These are phyloP conservation scores for Boletellus sp. DNA, from an alignment of 768 basidiomycete genomes.

Conservation along the genomic window DNA sequence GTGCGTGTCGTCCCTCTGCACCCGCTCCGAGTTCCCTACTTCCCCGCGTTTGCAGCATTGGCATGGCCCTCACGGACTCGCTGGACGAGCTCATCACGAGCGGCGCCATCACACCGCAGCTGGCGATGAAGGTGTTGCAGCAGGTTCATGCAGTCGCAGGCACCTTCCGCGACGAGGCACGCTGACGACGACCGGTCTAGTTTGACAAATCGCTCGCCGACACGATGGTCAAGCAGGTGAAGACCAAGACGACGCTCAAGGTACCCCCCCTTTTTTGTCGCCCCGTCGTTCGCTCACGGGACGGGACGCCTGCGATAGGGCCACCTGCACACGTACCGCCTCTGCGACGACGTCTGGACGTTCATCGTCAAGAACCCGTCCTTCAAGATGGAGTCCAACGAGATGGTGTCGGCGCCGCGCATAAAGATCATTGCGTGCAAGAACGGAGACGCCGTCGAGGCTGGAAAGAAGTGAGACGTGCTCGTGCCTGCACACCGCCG, in stretches of 20 bases:
- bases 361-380: slow-evolving; percentile 91
- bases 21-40: not conserved
- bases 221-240: slow-evolving; percentile 89
- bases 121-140: slow-evolving; percentile 97
- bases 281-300: too few species aligned
- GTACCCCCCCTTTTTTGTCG: too few species aligned
- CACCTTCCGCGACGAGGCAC: not conserved
- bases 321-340: slow-evolving; percentile 85
- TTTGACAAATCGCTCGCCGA: slow-evolving; percentile 96
- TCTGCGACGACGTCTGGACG: slow-evolving; percentile 98
- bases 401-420: slow-evolving; percentile 65
- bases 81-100: slow-evolving; percentile 97
- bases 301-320: too few species aligned
- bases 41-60: slow-evolving; percentile 60
- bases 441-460: slow-evolving; percentile 84
- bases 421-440: slow-evolving; percentile 99
- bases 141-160: slow-evolving; percentile 60
- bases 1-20: slow-evolving; percentile 45
- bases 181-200: slow-evolving; percentile 44
- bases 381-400: slow-evolving; percentile 95
- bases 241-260: slow-evolving; percentile 92
- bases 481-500: too few species aligned
- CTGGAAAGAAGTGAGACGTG: slow-evolving; percentile 65
- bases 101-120: slow-evolving; percentile 93
- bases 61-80: slow-evolving; percentile 95